These are phyloP conservation scores for Barnettozyma sucrosica DNA, from an alignment of 805 yeast species.

Conservation along the genomic window DNA sequence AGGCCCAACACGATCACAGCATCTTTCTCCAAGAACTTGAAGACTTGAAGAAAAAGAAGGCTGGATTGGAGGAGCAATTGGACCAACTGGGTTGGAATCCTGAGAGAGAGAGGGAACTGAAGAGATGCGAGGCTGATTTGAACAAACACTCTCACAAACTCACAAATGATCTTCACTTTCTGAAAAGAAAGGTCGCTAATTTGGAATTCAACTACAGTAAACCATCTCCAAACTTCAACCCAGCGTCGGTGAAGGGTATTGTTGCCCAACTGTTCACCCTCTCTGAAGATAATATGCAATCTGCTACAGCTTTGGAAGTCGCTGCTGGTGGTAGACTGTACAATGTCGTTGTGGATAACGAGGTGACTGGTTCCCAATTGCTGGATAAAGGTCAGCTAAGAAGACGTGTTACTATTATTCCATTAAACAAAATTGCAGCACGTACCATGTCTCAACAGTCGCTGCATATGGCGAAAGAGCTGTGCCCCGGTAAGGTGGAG, in stretches of 20 bases:
- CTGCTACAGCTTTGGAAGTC: constrained; percentile 81
- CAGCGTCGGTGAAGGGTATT: constrained; percentile 70
- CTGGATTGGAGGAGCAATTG: constrained; percentile 37
- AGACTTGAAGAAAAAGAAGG: constrained; percentile 33
- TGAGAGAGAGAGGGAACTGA: constrained; percentile 37
- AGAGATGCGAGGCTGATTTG: constrained; percentile 38
- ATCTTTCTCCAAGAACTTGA: constrained; percentile 38
- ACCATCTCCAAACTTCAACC: constrained; percentile 58
- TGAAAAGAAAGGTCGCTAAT: constrained; percentile 62
- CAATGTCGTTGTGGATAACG: constrained; percentile 87
- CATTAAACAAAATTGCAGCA: constrained; percentile 78
- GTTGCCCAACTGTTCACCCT: constrained; percentile 80
- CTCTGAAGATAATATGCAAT: constrained; percentile 46
- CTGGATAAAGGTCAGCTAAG: constrained; percentile 72
- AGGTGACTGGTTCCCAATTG: constrained; percentile 75
- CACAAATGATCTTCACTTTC: constrained; percentile 42
- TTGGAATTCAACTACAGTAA: constrained; percentile 68
- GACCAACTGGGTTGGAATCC: constrained; percentile 54
- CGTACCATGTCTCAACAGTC: constrained; percentile 45
- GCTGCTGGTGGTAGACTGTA: constrained; percentile 91
- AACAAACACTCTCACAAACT: constrained; percentile 39
- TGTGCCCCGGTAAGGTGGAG: constrained; percentile 82
- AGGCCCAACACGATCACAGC: constrained; percentile 48
- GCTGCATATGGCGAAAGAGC: constrained; percentile 59
- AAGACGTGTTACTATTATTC: constrained; percentile 85